Conservation (phyloP, 768 basidiomycete genomes). For the Cystofilobasidium bisporidii region DNA sequence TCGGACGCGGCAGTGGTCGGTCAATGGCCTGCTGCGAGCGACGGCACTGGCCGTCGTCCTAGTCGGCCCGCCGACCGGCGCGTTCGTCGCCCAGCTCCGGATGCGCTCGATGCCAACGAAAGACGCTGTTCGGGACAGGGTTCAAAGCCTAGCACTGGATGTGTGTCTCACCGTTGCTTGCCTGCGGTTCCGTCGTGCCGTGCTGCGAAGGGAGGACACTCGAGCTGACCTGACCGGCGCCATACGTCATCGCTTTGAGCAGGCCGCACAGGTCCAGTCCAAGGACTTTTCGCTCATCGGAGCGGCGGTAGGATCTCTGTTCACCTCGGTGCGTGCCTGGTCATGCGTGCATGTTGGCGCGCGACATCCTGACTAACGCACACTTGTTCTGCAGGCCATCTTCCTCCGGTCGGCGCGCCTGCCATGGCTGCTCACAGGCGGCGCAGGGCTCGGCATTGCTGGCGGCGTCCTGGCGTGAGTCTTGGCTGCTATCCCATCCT, state of each 20-base stretch:
- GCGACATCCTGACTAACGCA: not conserved
- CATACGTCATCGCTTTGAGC: too few relatives aligned
- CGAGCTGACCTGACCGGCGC: not conserved
- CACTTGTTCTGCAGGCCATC: slow-evolving; percentile 1
- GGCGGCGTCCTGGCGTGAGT: not conserved
- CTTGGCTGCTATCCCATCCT: not conserved
- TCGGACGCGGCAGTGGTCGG: not conserved
- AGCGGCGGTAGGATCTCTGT: not conserved
- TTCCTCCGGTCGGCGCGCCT: not conserved
- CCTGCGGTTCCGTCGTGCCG: not conserved
- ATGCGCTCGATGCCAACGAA: not conserved
- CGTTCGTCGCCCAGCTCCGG: not conserved
- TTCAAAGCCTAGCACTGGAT: not conserved
- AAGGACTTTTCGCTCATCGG: not conserved
- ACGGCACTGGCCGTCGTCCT: not conserved
- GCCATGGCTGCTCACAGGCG: not conserved
- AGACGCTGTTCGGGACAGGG: not conserved
- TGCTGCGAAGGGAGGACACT: not conserved
- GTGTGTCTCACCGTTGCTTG: not conserved
- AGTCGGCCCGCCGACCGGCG: not conserved
- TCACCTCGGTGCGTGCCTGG: not conserved
- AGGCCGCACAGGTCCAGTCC: not conserved
- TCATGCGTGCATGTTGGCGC: not conserved
- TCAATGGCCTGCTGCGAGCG: not conserved
- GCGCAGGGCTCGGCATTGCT: not conserved